phyloP scores from a whole-genome alignment of 2,329 filamentous ascomycete species.

The Anthostomella pinea region DNA sequence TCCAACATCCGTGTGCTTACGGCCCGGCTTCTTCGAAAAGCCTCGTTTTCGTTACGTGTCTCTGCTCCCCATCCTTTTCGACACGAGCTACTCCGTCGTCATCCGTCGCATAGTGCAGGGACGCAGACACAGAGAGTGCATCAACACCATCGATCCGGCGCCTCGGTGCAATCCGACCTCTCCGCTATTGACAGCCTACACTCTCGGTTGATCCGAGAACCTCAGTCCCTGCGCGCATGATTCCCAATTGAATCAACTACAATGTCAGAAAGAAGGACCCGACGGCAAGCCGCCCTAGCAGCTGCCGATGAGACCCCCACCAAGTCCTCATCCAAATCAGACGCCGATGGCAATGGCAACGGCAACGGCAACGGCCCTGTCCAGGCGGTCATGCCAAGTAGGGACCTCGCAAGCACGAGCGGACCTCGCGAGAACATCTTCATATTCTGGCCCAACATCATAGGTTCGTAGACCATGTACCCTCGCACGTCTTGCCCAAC shows the following conservation, averaged over 20 bases:
- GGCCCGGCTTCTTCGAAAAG: neutral
- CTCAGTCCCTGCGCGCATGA: neutral
- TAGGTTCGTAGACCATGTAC: conserved; percentile 54
- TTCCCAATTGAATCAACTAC: neutral
- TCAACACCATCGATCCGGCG: too few relatives aligned
- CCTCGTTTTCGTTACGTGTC: neutral
- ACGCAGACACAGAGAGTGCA: too few relatives aligned
- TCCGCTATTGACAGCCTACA: too few relatives aligned
- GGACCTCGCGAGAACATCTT: conserved; percentile 70
- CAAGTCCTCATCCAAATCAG: conserved; percentile 11
- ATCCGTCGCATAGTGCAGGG: too few relatives aligned
- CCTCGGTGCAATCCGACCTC: too few relatives aligned
- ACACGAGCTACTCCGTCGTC: too few relatives aligned
- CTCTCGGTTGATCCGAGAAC: too few relatives aligned
- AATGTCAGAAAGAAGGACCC: conserved; percentile 29
- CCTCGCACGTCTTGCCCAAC: neutral
- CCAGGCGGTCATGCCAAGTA: too few relatives aligned
- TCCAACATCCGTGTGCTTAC: neutral
- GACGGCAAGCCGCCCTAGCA: conserved; percentile 28
- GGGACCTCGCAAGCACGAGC: conserved; percentile 32
- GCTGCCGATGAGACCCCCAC: conserved; percentile 23
- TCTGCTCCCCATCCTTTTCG: neutral
- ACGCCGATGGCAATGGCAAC: conserved; percentile 45
- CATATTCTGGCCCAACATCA: conserved; percentile 77
- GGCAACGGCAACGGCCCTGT: conserved; percentile 29